Evolutionary conservation across 495 filamentous ascomycete genomes (phyloP).

Genomic region (Tuber microsphaerosporum): DNA sequence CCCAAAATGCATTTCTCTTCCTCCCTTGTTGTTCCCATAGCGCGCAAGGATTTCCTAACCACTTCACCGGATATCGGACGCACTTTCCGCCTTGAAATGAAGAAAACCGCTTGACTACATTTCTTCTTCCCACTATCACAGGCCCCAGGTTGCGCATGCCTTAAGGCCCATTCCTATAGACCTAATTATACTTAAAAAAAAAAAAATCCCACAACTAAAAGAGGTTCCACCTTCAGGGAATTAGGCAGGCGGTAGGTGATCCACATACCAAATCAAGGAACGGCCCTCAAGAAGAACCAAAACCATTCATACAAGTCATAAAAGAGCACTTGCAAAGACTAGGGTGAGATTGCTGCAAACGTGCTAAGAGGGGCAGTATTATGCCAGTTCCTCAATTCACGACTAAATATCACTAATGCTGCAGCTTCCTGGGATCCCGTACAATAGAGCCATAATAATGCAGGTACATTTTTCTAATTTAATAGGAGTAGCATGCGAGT

Average conservation of each 20-base stretch:
- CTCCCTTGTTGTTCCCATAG: not conserved
- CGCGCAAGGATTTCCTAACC: not conserved
- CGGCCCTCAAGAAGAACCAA: not conserved
- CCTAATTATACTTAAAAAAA: not conserved
- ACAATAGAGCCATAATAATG: not conserved
- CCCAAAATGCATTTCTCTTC: not conserved
- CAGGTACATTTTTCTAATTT: not conserved
- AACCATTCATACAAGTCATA: not conserved
- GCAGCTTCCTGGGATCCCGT: not conserved
- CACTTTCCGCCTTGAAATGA: not conserved
- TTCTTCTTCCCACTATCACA: not conserved
- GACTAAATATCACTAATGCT: too few species aligned
- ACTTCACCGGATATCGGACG: not conserved
- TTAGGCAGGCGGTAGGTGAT: not conserved
- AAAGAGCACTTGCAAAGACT: too few species aligned
- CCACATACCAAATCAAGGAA: not conserved
- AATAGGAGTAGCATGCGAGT: not conserved
- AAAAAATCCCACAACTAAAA: not conserved
- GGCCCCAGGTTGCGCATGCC: not conserved
- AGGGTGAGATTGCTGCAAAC: not conserved
- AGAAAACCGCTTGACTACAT: not conserved
- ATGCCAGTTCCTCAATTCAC: too few species aligned
- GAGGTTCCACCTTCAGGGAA: not conserved
- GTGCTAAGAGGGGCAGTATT: not conserved
- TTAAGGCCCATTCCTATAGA: not conserved